Percentiles rank a stretch among this genome's conserved stretches.
These are phyloP conservation scores for Candida maesae DNA, from an alignment of 805 yeast genomes.

Conservation along the genomic window DNA sequence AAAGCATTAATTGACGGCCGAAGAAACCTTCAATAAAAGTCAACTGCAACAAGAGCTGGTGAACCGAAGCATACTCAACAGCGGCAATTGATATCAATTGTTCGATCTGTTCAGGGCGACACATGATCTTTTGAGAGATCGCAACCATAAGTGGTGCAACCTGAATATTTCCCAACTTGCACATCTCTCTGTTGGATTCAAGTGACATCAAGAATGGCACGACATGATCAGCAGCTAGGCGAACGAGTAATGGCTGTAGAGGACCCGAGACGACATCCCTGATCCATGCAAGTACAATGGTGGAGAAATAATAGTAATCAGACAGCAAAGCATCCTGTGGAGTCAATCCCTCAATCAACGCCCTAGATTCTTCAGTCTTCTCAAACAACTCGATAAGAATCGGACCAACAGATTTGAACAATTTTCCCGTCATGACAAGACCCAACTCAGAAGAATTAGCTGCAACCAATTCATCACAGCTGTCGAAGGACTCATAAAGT, in stretches of 20 bases:
- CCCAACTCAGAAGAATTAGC: slow-evolving; percentile 38
- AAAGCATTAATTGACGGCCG: slow-evolving; percentile 58
- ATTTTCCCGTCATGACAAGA: slow-evolving; percentile 24
- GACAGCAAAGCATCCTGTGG: slow-evolving; percentile 59
- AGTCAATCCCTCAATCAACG: slow-evolving; percentile 29
- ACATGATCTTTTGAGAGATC: slow-evolving; percentile 44
- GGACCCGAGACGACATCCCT: slow-evolving; percentile 50
- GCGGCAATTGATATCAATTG: slow-evolving; percentile 41
- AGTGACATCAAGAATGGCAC: slow-evolving; percentile 68
- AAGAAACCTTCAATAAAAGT: slow-evolving; percentile 68
- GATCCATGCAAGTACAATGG: slow-evolving; percentile 63
- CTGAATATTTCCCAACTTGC: slow-evolving; percentile 60
- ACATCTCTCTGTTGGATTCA: slow-evolving; percentile 71
- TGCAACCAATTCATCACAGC: slow-evolving; percentile 37
- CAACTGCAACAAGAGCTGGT: slow-evolving; percentile 65
- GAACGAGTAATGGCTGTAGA: slow-evolving; percentile 48
- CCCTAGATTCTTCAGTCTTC: slow-evolving; percentile 39
- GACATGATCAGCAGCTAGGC: slow-evolving; percentile 47
- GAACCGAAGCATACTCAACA: slow-evolving; percentile 40
- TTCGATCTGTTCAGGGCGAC: slow-evolving; percentile 38
- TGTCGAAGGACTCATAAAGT: slow-evolving; percentile 39
- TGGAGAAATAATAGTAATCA: slow-evolving; percentile 57
- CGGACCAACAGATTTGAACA: slow-evolving; percentile 31
- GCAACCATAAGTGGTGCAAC: slow-evolving; percentile 46
- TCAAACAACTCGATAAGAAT: slow-evolving; percentile 42